A percentile compares a stretch with the other conserved stretches of the same genome.
These are phyloP conservation scores for Colletotrichum lupini DNA, from an alignment of 2,329 filamentous ascomycete genomes.

Conservation along the genomic window DNA sequence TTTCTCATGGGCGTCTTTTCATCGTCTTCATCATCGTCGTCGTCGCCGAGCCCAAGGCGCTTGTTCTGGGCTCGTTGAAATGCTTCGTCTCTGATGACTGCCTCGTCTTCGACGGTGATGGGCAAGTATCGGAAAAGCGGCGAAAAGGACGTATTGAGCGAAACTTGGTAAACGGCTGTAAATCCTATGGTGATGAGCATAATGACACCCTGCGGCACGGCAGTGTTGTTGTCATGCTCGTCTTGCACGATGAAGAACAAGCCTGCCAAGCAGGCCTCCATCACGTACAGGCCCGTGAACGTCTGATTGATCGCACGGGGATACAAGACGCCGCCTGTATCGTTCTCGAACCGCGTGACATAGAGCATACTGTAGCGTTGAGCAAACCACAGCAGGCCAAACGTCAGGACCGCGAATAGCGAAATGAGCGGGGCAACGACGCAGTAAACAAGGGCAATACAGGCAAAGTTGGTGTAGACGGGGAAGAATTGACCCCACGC, in stretches of 20 bases:
- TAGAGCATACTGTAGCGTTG: slow-evolving; percentile 98
- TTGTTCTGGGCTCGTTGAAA: slow-evolving; percentile 83
- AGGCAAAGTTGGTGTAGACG: slow-evolving; percentile 95
- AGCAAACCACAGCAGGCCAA: slow-evolving; percentile 90
- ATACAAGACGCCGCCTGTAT: slow-evolving; percentile 93
- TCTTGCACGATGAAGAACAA: slow-evolving; percentile 87
- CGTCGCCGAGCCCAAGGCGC: slow-evolving; percentile 71
- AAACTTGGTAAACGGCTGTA: slow-evolving; percentile 81
- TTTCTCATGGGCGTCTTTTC: slow-evolving; percentile 57
- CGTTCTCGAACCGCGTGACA: slow-evolving; percentile 87
- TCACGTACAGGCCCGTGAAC: slow-evolving; percentile 93
- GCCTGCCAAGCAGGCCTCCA: slow-evolving; percentile 91
- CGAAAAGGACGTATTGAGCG: slow-evolving; percentile 85
- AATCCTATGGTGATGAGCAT: slow-evolving; percentile 83
- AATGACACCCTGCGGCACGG: slow-evolving; percentile 80
- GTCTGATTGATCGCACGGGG: slow-evolving; percentile 94
- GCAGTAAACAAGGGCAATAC: slow-evolving; percentile 89
- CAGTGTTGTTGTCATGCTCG: slow-evolving; percentile 58
- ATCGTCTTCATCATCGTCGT: slow-evolving; percentile 61
- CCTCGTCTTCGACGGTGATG: slow-evolving; percentile 95
- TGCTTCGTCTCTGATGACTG: slow-evolving; percentile 87
- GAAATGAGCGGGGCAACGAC: slow-evolving; percentile 91
- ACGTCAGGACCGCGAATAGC: slow-evolving; percentile 93
- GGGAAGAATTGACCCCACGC: slow-evolving; percentile 96
- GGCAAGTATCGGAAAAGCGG: slow-evolving; percentile 91